Evolutionary conservation across 352 stramenopile species (phyloP), one percentile per base, ranked within the genome.

Genomic region (Globisporangium orthogonon): DNA sequence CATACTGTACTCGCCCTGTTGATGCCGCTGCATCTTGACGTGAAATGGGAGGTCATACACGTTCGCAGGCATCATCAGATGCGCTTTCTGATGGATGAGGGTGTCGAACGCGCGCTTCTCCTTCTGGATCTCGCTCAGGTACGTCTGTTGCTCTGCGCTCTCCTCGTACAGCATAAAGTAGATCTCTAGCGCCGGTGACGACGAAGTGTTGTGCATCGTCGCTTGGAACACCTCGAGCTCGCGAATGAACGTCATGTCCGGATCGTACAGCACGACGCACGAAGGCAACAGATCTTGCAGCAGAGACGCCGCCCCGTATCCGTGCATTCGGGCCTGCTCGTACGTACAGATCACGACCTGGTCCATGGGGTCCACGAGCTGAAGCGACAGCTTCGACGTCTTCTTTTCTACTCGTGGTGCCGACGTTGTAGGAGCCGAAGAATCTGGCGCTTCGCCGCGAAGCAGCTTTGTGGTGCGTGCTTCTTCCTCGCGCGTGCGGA

Each of bases 151-250:
- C 69, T 99, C 97, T 4, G 94, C 91, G 69, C 90, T 98, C 52
- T 98, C 87, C 59, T 98, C 84, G 73, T 98, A 98, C 51, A 98
- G 76, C 67, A 98, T 89, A 54, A 98, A 98, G 63, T 98, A 98
- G 28, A 98, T 87, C 58, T 94, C 74, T 7, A 97, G 61, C 7
- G 76, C 57, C 23, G 50, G 50, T 11, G n/a, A 17, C 10, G 5
- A 33, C 39, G 50, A 28, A 28, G 17, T 11, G 58, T 58, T 39
- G 51, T 59, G 43, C 18, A 74, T 73, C 28, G 58, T 73, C 14
- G 89, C 89, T 55, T 96, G 78, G 51, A 98, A 97, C 13, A 98
- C 84, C 63, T 99, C 96, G 37, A 99, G 67, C 61, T 97, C 83
- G 49, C 96, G 90, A 63, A 98, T 93, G 56, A 98, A 98, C 45